phyloP scores from a whole-genome alignment of 2,329 filamentous ascomycete species.

The Fusarium heterosporum region DNA sequence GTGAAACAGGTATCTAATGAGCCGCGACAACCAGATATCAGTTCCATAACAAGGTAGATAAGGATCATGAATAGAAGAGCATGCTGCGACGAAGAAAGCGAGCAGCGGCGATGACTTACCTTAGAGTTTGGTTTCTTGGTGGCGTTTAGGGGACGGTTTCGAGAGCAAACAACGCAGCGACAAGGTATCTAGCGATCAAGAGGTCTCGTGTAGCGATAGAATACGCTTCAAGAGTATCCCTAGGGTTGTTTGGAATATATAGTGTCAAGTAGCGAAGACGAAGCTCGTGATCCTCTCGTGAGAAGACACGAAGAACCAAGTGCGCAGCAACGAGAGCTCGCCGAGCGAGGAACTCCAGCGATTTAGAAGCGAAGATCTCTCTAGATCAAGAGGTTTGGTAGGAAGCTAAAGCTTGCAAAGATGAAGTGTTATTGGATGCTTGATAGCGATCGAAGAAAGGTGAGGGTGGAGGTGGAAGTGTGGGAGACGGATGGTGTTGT shows the following conservation, averaged over 20 bases:
- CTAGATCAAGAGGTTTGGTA: background rate
- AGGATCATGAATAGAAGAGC: background rate
- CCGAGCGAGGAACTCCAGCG: background rate
- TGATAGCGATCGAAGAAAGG: background rate
- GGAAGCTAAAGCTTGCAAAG: background rate
- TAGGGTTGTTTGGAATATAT: background rate
- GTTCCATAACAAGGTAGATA: background rate
- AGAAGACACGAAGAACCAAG: conserved; percentile 1
- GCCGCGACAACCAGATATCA: background rate
- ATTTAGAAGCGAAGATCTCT: background rate
- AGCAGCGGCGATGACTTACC: conserved; percentile 9
- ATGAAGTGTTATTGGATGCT: conserved; percentile 9
- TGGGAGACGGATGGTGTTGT: conserved; percentile 5
- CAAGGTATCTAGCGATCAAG: background rate
- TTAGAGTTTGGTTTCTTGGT: background rate
- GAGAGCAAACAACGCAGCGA: background rate
- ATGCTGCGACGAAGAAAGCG: background rate
- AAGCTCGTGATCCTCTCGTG: background rate
- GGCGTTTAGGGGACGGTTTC: background rate
- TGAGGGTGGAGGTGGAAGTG: background rate
- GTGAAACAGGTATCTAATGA: background rate
- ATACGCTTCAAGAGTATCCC: background rate
- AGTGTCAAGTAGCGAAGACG: background rate
- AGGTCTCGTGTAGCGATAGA: background rate
- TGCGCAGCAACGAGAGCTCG: background rate